These are phyloP conservation scores for Leccinum rimulosum DNA, from an alignment of 768 basidiomycete genomes.

Conservation along the genomic window DNA sequence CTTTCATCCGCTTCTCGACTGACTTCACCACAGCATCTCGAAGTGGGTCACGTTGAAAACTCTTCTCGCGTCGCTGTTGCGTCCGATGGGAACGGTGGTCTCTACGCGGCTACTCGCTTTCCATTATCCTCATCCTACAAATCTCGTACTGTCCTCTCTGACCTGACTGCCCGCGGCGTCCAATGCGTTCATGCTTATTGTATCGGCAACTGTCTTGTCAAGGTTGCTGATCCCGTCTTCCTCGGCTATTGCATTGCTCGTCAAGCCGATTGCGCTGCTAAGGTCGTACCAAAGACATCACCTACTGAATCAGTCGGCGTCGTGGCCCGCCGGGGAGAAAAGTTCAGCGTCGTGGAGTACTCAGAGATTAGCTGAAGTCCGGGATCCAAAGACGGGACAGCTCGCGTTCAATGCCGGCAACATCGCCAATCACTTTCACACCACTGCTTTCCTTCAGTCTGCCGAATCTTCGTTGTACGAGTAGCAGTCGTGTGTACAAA, in stretches of 20 bases:
- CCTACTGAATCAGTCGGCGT: slow-evolving; percentile 95
- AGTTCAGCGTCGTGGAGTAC: slow-evolving; percentile 94
- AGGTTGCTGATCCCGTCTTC: slow-evolving; percentile 96
- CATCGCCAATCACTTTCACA: slow-evolving; percentile 98
- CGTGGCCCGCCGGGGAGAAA: slow-evolving; percentile 77
- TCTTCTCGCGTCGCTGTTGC: slow-evolving; percentile 85
- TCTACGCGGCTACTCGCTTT: slow-evolving; percentile 89
- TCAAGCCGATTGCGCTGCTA: slow-evolving; percentile 88
- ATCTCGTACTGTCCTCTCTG: slow-evolving; percentile 75
- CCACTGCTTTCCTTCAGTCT: slow-evolving; percentile 73
- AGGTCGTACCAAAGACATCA: slow-evolving; percentile 88
- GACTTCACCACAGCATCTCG: too few species aligned
- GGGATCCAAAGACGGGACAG: slow-evolving; percentile 65
- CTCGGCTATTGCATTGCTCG: slow-evolving; percentile 90
- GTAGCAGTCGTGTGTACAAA: too few species aligned
- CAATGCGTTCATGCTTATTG: slow-evolving; percentile 93
- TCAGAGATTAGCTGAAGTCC: slow-evolving; percentile 88
- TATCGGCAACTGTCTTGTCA: slow-evolving; percentile 98
- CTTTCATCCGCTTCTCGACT: too few species aligned
- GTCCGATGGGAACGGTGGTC: slow-evolving; percentile 96
- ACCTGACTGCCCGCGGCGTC: slow-evolving; percentile 72
- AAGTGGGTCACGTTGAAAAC: too few species aligned
- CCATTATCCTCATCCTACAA: slow-evolving; percentile 62
- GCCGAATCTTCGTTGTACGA: too few species aligned
- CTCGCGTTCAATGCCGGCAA: slow-evolving; percentile 93